phyloP scores from a whole-genome alignment of 2,329 filamentous ascomycete species.

The Dendrostoma leiphaemia region DNA sequence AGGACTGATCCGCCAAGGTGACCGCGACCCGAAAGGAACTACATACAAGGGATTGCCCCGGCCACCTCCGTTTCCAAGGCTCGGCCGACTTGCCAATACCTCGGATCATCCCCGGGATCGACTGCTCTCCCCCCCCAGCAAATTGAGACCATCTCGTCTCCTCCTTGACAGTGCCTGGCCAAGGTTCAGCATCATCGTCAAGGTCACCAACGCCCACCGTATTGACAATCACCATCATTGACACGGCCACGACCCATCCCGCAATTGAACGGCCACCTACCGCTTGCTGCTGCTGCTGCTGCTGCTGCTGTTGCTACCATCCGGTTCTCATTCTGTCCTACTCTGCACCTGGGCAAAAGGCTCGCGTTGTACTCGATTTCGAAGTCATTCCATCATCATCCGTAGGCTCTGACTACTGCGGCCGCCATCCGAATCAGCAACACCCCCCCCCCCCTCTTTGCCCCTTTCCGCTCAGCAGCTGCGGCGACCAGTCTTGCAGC shows the following conservation, averaged over 20 bases:
- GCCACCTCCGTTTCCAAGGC: background rate
- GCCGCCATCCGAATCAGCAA: too few species aligned
- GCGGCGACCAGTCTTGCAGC: too few species aligned
- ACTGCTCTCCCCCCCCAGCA: background rate
- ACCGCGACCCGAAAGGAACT: background rate
- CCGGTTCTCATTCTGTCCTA: background rate
- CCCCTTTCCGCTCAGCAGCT: too few species aligned
- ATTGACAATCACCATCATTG: background rate
- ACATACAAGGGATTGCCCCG: background rate
- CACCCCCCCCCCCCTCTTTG: too few species aligned
- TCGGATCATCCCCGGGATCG: constrained; percentile 15
- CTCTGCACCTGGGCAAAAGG: too few species aligned
- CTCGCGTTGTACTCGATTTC: too few species aligned
- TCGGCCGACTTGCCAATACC: constrained; percentile 13
- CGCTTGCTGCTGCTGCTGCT: background rate
- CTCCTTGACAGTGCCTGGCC: background rate
- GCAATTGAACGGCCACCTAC: background rate
- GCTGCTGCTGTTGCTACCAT: background rate
- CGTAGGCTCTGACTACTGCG: too few species aligned
- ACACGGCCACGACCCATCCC: too few species aligned
- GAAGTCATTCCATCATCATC: too few species aligned
- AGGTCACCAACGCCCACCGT: too few species aligned
- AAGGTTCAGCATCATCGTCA: background rate
- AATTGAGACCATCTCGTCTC: constrained; percentile 11
- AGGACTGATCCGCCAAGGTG: background rate